Percentiles rank a stretch among this genome's conserved stretches.
These are phyloP conservation scores for Yarrowia galli DNA, from an alignment of 1,139 yeast species.

Conservation along the genomic window DNA sequence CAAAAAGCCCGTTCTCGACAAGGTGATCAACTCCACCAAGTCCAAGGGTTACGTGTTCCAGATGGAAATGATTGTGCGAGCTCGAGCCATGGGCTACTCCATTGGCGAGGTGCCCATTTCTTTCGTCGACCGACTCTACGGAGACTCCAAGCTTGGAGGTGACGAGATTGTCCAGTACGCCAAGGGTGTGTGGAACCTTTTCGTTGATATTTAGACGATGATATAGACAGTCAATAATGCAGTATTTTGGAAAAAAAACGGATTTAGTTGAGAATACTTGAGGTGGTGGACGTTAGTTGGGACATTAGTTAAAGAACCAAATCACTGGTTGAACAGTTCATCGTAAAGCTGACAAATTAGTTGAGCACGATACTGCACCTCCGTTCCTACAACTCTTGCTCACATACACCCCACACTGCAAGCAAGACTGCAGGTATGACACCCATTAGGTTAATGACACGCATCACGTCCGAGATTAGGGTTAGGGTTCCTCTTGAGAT, in stretches of 20 bases:
- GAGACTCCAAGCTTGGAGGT: constrained; percentile 82
- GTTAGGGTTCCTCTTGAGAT: background rate
- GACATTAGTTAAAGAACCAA: too few species aligned
- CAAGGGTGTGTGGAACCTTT: constrained; percentile 76
- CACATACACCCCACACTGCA: background rate
- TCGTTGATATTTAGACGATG: constrained; percentile 61
- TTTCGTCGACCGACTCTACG: constrained; percentile 81
- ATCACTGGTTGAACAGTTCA: too few species aligned
- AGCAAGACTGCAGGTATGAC: constrained; percentile 4
- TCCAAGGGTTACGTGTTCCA: constrained; percentile 87
- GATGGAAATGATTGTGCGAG: constrained; percentile 91
- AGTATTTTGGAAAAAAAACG: too few species aligned
- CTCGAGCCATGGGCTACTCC: constrained; percentile 70
- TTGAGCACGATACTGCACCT: too few species aligned
- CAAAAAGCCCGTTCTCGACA: constrained; percentile 71
- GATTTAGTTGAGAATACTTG: too few species aligned
- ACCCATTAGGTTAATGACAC: constrained; percentile 12
- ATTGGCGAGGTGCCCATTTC: constrained; percentile 84
- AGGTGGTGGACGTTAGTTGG: too few species aligned
- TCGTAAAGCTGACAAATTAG: too few species aligned
- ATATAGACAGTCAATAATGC: too few species aligned
- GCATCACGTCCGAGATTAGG: constrained; percentile 3
- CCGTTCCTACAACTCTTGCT: background rate
- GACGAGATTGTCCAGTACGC: constrained; percentile 81
- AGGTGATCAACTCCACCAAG: constrained; percentile 72